Base-by-base conservation (phyloP, 2,329 filamentous ascomycete species). In the Colletotrichum theobromicola region DNA sequence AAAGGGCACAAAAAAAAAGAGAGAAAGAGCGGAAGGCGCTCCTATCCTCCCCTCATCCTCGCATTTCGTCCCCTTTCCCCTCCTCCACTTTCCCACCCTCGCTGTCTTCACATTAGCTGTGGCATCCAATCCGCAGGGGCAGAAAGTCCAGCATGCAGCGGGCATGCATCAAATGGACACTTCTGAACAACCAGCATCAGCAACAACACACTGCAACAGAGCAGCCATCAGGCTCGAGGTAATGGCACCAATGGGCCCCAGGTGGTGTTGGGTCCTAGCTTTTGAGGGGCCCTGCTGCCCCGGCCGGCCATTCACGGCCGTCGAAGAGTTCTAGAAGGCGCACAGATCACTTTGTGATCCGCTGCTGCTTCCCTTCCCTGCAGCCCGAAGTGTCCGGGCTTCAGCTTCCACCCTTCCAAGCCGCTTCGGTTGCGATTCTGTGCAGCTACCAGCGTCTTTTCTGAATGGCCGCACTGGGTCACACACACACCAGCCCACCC, bases 251-350 rank as follows among this genome's bases (percentile, higher is more conserved):
- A 28, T 57, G 26, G 21, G 53, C 53, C 26, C 60, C 67, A 71
- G 72, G 65, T 62, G 55, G 55, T 72, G 46, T 30, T 32, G 67
- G 55, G 72, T 63, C 72, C 72, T 57, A 75, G 72, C 72, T 70
- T 67, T 76, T 67, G 62, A 76, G 74, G 70, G 66, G 70, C 61
- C 74, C 57, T 62, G 61, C 65, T 72, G 68, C 72, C 70, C 66
- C 58, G 37, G 61, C 57, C 74, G 53, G 37, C 75, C 75, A 77
- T 58, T 77, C 74, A 77, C 58, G 71, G 74, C 53, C 60, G 70
- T 76, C 70, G 77, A 78, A 78, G 68, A 53, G 63, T 78, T 78
- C 77, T 78, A 78, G 77, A 78, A 78, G 76, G 58, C 57, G 76
- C 77, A 78, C 77, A 68, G 72, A 68, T 65, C 75, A 64, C 4